Evolutionary conservation across 345 rosid genomes (phyloP), one percentile per base, ranked within the genome.

Genomic region (Clausena lansium): DNA sequence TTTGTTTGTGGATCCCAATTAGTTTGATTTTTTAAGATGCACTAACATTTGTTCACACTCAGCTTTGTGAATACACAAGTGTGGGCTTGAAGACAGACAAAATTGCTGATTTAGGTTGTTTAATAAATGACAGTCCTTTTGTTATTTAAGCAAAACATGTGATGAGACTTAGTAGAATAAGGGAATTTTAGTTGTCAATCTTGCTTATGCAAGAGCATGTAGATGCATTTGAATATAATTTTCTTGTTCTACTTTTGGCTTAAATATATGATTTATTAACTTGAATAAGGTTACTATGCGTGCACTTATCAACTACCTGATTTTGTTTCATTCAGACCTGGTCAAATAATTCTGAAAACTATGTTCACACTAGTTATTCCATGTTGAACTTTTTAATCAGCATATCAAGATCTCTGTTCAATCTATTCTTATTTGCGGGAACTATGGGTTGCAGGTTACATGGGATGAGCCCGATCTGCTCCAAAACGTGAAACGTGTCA

Each of bases 381-480:
- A 22, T 4, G 2, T 62, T 72, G 77, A 38, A 58, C n/a, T 28
- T 41, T 55, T 35, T 63, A 27, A 20, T 45, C 66, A n/a, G 35
- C 63, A 52, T 36, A 10, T 28, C 32, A 22, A 45, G 50, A 45
- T 45, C 50, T 45, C 50, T 13, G 50, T 77, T 79, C 15, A 7
- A 39, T 65, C 20, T 63, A 22, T n/a, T 67, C 87, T 88, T 28
- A 75, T 70, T 67, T 35, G 39, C 33, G 32, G 38, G 54, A 30
- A 30, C 11, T 28, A 47, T 59, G 0, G 58, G 20, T 38, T 73
- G 77, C 83, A 90, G 97, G 94, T 92, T 68, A 77, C 89, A 15
- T 92, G 97, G 97, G 97, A 92, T 35, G 97, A 92, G 82, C 97
- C 94, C 0, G 94, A 90, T 79, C 77, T 92, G 83, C 94, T 88